Evolutionary conservation across 768 basidiomycete genomes (phyloP).

Genomic region (Pholiota conissans): DNA sequence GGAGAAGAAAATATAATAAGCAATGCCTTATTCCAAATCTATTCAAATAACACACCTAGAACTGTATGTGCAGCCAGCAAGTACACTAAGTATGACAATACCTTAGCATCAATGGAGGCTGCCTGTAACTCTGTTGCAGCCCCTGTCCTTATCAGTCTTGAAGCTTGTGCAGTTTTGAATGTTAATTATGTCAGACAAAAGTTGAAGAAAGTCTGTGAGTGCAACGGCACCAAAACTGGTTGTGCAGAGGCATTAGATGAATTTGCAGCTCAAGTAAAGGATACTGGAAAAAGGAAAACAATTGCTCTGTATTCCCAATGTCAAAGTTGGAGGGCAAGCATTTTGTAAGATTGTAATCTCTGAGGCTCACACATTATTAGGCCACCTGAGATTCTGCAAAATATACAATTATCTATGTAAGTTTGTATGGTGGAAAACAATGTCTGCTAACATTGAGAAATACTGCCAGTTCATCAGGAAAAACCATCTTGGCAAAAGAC

Average conservation of each 20-base stretch:
- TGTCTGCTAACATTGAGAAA: conserved; percentile 11
- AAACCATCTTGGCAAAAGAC: too few species aligned
- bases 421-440: conserved; percentile 26
- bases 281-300: neutral
- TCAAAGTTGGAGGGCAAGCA: conserved; percentile 9
- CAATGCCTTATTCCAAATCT: conserved; percentile 26
- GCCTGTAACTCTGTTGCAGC: neutral
- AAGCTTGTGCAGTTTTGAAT: neutral
- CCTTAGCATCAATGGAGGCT: conserved; percentile 4
- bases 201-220: neutral
- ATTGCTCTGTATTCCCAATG: conserved; percentile 29
- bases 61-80: conserved; percentile 14
- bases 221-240: neutral
- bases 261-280: neutral
- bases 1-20: conserved; percentile 29
- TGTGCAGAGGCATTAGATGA: neutral
- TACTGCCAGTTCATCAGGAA: too few species aligned
- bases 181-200: neutral
- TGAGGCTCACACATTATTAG: conserved; percentile 40
- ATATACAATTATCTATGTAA: conserved; percentile 27
- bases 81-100: conserved; percentile 20
- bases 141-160: neutral
- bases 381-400: conserved; percentile 38
- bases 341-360: conserved; percentile 33
- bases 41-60: conserved; percentile 13